These are phyloP conservation scores for Plasmodium coatneyi DNA, from an alignment of 169 alveolate genomes.

Conservation along the genomic window DNA sequence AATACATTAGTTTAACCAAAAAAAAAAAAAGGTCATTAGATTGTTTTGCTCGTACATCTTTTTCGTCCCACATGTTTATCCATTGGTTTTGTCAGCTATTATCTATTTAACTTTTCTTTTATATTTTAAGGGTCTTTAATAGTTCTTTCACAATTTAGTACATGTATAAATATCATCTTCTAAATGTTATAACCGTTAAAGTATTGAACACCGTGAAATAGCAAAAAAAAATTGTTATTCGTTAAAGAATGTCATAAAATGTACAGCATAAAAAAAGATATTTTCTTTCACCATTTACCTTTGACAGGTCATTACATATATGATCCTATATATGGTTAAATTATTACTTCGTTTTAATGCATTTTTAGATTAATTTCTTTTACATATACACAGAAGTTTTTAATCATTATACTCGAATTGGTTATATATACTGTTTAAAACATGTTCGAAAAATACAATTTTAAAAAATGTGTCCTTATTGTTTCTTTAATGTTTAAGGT, in stretches of 20 bases:
- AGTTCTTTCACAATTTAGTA: not conserved
- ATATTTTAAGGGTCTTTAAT: not conserved
- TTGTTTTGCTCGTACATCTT: not conserved
- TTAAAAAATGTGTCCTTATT: not conserved
- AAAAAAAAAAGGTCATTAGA: not conserved
- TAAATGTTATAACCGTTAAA: not conserved
- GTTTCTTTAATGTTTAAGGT: not conserved
- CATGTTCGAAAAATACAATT: not conserved
- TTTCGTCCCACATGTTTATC: not conserved
- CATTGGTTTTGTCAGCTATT: not conserved
- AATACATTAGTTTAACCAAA: not conserved
- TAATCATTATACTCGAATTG: not conserved
- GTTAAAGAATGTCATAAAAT: not conserved
- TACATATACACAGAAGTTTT: not conserved
- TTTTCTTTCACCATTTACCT: not conserved
- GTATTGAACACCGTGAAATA: not conserved
- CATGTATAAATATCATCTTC: not conserved
- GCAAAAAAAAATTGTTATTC: not conserved
- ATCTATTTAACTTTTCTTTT: not conserved
- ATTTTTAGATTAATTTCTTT: not conserved
- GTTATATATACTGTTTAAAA: not conserved
- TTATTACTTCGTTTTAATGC: not conserved
- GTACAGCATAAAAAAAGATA: not conserved
- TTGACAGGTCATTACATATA: not conserved
- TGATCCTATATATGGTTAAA: not conserved